Base-by-base conservation (phyloP, 2,329 filamentous ascomycete species). In the Stemphylium beticola region DNA sequence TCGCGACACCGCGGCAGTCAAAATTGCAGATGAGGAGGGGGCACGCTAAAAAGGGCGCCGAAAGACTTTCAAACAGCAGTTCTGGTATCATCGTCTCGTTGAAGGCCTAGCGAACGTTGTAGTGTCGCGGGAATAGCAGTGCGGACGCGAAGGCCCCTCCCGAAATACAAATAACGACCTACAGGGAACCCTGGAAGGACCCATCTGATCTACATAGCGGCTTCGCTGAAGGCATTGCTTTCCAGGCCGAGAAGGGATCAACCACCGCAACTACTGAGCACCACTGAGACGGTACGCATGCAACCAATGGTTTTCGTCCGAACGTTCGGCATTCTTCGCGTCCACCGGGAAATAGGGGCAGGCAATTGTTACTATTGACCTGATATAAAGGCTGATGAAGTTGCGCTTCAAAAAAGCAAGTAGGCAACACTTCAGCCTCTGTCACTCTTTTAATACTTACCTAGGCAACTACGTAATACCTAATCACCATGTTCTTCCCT, bases 401-500 rank as follows among this genome's bases (percentile, higher is more conserved):
- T 36, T 46, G 18, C 18, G 20, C 42, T 14, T 37, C 40, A 17
- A 14, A 32, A 26, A 29, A n/a, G 7, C 50, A 58, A 53, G 60
- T 44, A 62, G 58, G 60, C 60, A 41, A 36, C 33, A 34, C 20
- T 45, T 32, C 44, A 43, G 60, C 54, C 60, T 60, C 57, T 56
- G 46, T 61, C 60, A 52, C 43, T 62, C 60, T 37, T 50, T 54
- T 44, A 49, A 32, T 22, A 37, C 40, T 29, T 14, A 44, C 39
- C 46, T 20, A 18, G 29, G 48, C 34, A 42, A 41, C 48, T 34
- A 10, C 46, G 4, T 51, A 46, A 55, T 55, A 52, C 29, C 22
- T 47, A 52, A 52, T 52, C 49, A 61, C 42, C 32, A 71, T 71
- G 68, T 49, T 67, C 49, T 60, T 69, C 54, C 58, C 52, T 38